These are phyloP conservation scores for Pichia eremophila DNA, from an alignment of 805 yeast genomes.

Conservation along the genomic window DNA sequence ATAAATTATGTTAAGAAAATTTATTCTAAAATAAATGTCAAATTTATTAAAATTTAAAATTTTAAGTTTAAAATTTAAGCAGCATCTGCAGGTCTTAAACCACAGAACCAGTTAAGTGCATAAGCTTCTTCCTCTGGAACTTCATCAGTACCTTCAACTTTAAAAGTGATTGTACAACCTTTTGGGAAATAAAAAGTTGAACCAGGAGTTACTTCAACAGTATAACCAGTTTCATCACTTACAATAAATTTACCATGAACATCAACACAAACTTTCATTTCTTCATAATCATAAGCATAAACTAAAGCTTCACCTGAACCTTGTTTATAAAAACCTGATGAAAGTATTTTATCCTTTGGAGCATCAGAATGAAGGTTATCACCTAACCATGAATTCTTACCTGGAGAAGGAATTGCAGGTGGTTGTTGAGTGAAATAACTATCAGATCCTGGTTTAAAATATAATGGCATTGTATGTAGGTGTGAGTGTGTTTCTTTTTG, in stretches of 20 bases:
- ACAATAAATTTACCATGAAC: slow-evolving; percentile 57
- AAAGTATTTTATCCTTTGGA: slow-evolving; percentile 48
- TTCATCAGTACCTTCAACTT: slow-evolving; percentile 32
- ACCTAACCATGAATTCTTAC: slow-evolving; percentile 61
- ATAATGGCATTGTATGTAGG: slow-evolving; percentile 39
- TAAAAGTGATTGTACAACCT: slow-evolving; percentile 60
- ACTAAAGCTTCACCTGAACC: slow-evolving; percentile 60
- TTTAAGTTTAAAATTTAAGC: neutral
- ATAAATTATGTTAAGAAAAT: no score
- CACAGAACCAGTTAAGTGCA: slow-evolving; percentile 55
- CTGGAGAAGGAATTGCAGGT: slow-evolving; percentile 53
- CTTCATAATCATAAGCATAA: slow-evolving; percentile 59
- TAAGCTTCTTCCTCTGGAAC: slow-evolving; percentile 36
- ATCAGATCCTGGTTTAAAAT: slow-evolving; percentile 42
- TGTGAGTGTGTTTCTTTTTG: no score
- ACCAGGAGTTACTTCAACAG: slow-evolving; percentile 50
- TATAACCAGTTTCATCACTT: slow-evolving; percentile 54
- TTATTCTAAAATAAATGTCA: neutral
- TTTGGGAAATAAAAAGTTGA: slow-evolving; percentile 59
- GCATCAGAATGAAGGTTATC: slow-evolving; percentile 56
- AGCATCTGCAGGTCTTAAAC: slow-evolving; percentile 37
- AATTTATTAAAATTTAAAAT: neutral
- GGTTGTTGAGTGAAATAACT: slow-evolving; percentile 43
- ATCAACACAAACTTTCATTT: slow-evolving; percentile 60
- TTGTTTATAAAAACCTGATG: slow-evolving; percentile 58